phyloP scores from a whole-genome alignment of 352 stramenopile genomes.

The Pythium inflatum region DNA sequence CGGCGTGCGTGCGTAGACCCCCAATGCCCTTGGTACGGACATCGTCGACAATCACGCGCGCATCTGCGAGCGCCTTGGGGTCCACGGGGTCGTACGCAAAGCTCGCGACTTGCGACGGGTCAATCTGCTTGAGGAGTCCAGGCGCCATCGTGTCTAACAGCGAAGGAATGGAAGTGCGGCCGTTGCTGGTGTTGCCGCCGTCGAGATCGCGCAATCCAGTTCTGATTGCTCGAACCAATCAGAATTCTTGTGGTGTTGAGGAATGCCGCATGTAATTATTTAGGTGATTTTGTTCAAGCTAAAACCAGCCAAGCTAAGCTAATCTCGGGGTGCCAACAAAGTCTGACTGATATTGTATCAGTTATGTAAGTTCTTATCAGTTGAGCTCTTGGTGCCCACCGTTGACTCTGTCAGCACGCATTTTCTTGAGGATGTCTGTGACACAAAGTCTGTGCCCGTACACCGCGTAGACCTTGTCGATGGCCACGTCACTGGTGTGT shows the following conservation, averaged over 20 bases:
- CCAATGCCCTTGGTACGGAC: conserved; percentile 50
- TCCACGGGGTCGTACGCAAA: conserved; percentile 87
- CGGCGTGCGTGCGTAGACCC: conserved; percentile 61
- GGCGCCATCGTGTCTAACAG: conserved; percentile 31
- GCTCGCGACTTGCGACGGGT: conserved; percentile 61
- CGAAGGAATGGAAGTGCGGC: neutral
- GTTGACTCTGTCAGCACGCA: neutral
- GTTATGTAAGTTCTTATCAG: too few species aligned
- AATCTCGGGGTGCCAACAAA: too few species aligned
- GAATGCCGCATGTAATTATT: too few species aligned
- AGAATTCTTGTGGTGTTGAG: too few species aligned
- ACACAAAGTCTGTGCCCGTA: neutral
- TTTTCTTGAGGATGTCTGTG: conserved; percentile 5
- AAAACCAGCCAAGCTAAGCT: too few species aligned
- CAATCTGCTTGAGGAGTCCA: conserved; percentile 69
- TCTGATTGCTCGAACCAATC: neutral
- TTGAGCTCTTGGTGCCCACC: neutral
- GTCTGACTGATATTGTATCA: too few species aligned
- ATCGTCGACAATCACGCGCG: conserved; percentile 71
- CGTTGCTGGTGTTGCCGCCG: neutral
- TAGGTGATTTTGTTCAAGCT: too few species aligned
- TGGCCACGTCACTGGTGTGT: neutral
- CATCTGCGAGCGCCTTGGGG: conserved; percentile 57
- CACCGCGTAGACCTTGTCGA: neutral
- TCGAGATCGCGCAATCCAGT: conserved; percentile 10